Evolutionary conservation across 148 eudicot genomes (phyloP).

Genomic region (Silene latifolia): DNA sequence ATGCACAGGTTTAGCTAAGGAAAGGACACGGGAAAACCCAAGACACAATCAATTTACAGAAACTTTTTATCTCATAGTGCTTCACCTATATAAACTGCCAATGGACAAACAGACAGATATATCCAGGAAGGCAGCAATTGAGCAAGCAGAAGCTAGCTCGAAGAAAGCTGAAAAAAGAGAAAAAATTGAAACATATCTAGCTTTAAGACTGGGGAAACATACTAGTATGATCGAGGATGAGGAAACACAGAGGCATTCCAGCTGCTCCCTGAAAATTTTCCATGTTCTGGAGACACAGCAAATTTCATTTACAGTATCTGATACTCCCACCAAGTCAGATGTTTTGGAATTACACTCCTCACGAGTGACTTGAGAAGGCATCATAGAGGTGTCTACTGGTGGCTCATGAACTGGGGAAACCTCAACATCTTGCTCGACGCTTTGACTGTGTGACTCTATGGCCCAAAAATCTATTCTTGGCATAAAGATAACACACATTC

Average conservation of each 20-base stretch:
- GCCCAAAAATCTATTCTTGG: conserved; percentile 98
- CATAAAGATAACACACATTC: conserved; percentile 66
- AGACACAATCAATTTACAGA: background rate
- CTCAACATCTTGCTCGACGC: conserved; percentile 32
- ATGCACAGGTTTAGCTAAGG: background rate
- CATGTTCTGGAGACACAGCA: conserved; percentile 59
- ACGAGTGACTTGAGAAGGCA: conserved; percentile 8
- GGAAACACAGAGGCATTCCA: conserved; percentile 60
- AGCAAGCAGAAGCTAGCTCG: background rate
- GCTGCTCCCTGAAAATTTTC: conserved; percentile 75
- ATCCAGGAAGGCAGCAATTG: conserved; percentile 1
- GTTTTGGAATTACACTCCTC: conserved; percentile 16
- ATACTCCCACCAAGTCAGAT: conserved; percentile 27
- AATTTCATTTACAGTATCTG: conserved; percentile 26
- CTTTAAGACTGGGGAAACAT: conserved; percentile 10
- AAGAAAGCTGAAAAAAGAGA: background rate
- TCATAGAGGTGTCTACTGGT: conserved; percentile 19
- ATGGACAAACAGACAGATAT: background rate
- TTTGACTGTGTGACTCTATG: conserved; percentile 35
- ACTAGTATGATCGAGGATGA: conserved; percentile 84
- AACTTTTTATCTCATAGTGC: background rate
- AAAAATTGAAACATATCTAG: too few species aligned
- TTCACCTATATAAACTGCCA: background rate
- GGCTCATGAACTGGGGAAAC: conserved; percentile 25
- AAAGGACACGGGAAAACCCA: background rate